phyloP scores from a whole-genome alignment of 495 filamentous ascomycete species.

The Endocarpon pusillum region DNA sequence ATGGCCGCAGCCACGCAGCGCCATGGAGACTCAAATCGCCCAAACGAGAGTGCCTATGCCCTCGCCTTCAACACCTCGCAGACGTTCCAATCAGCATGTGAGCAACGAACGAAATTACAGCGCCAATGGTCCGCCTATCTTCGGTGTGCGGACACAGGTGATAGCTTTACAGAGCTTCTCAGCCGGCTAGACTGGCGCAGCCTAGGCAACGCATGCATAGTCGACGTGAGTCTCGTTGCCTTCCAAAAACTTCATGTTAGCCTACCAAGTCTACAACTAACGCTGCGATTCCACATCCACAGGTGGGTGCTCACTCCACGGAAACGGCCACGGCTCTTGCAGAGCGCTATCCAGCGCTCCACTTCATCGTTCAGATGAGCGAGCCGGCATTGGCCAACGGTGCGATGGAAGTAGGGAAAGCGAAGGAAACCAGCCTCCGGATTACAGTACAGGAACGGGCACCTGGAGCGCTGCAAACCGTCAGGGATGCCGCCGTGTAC shows the following conservation, averaged over 20 bases:
- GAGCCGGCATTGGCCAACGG: too few species aligned
- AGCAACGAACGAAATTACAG: constrained; percentile 13
- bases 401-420: neutral
- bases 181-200: constrained; percentile 12
- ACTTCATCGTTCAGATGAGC: constrained; percentile 18
- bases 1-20: constrained; percentile 20
- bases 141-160: constrained; percentile 8
- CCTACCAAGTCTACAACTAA: constrained; percentile 1
- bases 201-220: constrained; percentile 12
- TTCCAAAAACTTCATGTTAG: neutral
- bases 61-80: constrained; percentile 13
- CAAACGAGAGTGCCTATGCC: constrained; percentile 8
- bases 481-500: constrained; percentile 18
- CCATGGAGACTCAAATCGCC: constrained; percentile 5
- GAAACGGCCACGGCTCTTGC: constrained; percentile 10
- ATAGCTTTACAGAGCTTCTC: constrained; percentile 13
- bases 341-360: constrained; percentile 14
- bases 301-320: constrained; percentile 13
- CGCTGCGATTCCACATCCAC: neutral
- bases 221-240: constrained; percentile 14
- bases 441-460: constrained; percentile 11
- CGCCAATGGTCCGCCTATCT: constrained; percentile 19
- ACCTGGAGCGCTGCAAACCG: constrained; percentile 11
- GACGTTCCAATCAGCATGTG: constrained; percentile 7
- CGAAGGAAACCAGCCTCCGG: neutral